Evolutionary conservation across 2,329 filamentous ascomycete species (phyloP).

Genomic region (Colletotrichum sidae): DNA sequence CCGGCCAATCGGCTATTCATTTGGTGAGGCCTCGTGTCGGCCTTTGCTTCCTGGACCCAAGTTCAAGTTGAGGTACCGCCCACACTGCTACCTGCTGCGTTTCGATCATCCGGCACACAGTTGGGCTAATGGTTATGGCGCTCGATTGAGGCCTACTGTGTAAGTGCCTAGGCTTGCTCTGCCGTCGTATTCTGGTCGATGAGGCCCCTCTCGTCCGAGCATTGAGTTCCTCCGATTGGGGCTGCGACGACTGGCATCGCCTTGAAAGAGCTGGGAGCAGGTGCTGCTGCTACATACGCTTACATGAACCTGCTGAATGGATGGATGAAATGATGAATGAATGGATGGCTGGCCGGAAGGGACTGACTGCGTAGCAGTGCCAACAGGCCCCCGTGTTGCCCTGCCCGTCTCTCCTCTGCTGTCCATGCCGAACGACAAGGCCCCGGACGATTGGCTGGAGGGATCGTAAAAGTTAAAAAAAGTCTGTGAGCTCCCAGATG

Average conservation of each 20-base stretch:
- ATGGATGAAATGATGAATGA: not conserved
- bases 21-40: not conserved
- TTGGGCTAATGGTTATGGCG: not conserved
- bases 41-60: not conserved
- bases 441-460: conserved; percentile 37
- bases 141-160: not conserved
- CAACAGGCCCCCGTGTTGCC: conserved; percentile 1
- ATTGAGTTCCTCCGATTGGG: conserved; percentile 33
- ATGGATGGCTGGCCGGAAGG: conserved; percentile 4
- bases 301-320: not conserved
- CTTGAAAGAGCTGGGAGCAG: conserved; percentile 4
- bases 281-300: not conserved
- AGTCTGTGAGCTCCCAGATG: conserved; percentile 36
- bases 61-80: conserved; percentile 19
- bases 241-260: conserved; percentile 2
- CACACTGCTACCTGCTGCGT: conserved; percentile 32
- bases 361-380: conserved; percentile 8
- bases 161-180: not conserved
- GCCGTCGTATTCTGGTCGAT: conserved; percentile 1
- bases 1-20: conserved; percentile 5
- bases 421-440: conserved; percentile 28
- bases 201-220: conserved; percentile 7
- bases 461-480: conserved; percentile 38
- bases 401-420: not conserved
- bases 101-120: conserved; percentile 24